Evolutionary conservation across 1,139 yeast genomes (phyloP).

Genomic region (Pneumocystis canis): DNA sequence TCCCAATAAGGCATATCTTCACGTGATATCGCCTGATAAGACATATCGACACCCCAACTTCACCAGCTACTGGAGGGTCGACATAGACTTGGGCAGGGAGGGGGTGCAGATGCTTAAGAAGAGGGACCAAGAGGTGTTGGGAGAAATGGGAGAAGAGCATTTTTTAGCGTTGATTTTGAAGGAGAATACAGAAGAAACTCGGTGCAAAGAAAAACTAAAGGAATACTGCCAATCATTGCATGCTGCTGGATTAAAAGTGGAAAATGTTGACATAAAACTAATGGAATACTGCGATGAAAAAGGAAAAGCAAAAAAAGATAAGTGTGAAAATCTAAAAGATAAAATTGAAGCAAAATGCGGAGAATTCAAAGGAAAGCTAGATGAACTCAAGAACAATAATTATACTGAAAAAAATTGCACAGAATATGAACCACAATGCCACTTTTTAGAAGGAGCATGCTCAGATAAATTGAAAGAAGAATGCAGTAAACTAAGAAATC

Average conservation of each 20-base stretch:
- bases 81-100: too few relatives aligned
- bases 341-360: background rate
- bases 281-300: background rate
- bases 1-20: too few relatives aligned
- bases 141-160: too few relatives aligned
- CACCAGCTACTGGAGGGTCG: too few relatives aligned
- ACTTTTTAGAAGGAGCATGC: background rate
- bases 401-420: background rate
- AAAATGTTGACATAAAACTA: background rate
- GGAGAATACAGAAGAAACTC: background rate
- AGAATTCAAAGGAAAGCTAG: background rate
- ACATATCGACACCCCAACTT: too few relatives aligned
- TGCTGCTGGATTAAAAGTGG: background rate
- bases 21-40: too few relatives aligned
- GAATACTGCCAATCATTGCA: background rate
- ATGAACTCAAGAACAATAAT: background rate
- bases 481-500: background rate
- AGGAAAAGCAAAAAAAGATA: background rate
- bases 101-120: too few relatives aligned
- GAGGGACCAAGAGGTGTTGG: too few relatives aligned
- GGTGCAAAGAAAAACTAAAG: background rate
- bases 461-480: background rate
- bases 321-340: background rate
- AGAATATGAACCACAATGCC: background rate
- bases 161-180: background rate